These are phyloP conservation scores for Sphagnum contortum DNA, from an alignment of 225 moss, liverwort and hornwort genomes.

Conservation along the genomic window DNA sequence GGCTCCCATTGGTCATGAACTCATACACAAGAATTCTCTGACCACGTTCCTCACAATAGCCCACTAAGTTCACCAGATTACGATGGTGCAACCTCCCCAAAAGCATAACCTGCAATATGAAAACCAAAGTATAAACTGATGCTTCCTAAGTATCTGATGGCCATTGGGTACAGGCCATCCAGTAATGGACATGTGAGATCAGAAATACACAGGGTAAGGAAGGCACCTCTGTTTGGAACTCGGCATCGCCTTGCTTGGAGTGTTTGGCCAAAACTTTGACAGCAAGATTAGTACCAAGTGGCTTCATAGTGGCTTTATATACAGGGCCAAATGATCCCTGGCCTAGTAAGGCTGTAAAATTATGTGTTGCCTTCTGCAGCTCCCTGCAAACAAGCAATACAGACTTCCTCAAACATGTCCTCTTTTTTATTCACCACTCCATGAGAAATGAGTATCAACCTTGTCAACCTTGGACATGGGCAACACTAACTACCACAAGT, in stretches of 20 bases:
- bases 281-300: constrained; percentile 71
- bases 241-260: constrained; percentile 94
- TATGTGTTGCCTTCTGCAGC: constrained; percentile 71
- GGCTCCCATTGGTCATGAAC: constrained; percentile 86
- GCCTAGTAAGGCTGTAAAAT: constrained; percentile 81
- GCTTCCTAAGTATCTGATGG: no score
- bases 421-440: background rate
- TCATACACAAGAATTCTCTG: constrained; percentile 86
- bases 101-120: constrained; percentile 48
- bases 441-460: background rate
- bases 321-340: constrained; percentile 94
- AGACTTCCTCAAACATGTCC: background rate
- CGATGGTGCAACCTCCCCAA: constrained; percentile 91
- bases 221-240: constrained; percentile 85
- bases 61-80: constrained; percentile 90
- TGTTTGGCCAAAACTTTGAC: constrained; percentile 85
- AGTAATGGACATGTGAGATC: no score
- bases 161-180: no score
- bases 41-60: constrained; percentile 83
- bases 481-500: no score
- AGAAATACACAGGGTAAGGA: background rate
- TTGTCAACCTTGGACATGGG: background rate
- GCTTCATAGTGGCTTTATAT: constrained; percentile 78
- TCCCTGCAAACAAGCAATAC: constrained; percentile 40
- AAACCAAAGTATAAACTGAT: background rate